Conservation (phyloP, 805 yeast genomes). For the Wickerhamiella shivajii region DNA sequence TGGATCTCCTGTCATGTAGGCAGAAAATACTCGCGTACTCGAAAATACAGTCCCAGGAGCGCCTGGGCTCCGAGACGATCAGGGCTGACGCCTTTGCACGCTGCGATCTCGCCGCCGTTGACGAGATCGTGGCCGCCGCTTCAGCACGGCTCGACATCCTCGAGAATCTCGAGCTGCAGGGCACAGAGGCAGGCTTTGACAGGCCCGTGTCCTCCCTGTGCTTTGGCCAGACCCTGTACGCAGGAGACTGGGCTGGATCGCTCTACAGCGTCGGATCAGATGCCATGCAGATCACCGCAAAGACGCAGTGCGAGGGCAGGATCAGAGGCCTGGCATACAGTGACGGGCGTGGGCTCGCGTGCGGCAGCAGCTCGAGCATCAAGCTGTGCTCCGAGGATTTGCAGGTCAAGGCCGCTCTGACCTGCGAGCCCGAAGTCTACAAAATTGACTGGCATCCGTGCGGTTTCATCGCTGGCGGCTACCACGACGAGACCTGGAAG, state of each 20-base stretch:
- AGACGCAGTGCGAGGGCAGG: not conserved
- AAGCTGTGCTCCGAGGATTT: not conserved
- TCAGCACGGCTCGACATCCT: slow-evolving; percentile 11
- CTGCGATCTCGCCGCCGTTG: not conserved
- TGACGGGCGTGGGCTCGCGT: not conserved
- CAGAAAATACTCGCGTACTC: not conserved
- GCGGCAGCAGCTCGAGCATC: not conserved
- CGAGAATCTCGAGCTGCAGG: slow-evolving; percentile 32
- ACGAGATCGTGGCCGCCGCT: not conserved
- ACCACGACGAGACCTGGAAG: slow-evolving; percentile 79
- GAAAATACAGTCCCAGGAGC: not conserved
- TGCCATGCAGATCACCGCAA: not conserved
- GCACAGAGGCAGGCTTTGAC: slow-evolving; percentile 55
- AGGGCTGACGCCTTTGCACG: not conserved
- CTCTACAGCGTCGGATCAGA: slow-evolving; percentile 28
- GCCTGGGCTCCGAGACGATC: not conserved
- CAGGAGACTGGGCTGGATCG: slow-evolving; percentile 78
- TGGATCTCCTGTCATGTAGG: not conserved
- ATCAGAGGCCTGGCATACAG: not conserved
- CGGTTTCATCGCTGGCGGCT: slow-evolving; percentile 46
- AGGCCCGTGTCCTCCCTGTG: slow-evolving; percentile 54
- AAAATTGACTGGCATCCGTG: slow-evolving; percentile 52
- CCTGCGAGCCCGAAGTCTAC: slow-evolving; percentile 35
- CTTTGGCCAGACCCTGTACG: slow-evolving; percentile 33
- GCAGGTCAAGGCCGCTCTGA: not conserved